Base-by-base conservation (phyloP, 2,329 filamentous ascomycete genomes). In the Drechslera avenae region DNA sequence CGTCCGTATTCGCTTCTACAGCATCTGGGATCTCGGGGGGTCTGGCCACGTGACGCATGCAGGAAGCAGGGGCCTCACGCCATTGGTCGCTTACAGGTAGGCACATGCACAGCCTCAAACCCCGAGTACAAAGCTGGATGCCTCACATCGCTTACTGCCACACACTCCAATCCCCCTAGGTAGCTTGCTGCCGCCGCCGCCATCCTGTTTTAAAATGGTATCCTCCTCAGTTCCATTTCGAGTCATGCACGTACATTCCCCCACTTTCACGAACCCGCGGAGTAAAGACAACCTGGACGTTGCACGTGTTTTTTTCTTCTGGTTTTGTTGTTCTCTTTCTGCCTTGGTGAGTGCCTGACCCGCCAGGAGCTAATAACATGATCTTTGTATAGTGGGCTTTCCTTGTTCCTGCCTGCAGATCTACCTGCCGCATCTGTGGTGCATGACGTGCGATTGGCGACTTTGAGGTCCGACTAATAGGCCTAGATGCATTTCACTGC, bases 301-400 rank as follows among this genome's bases (percentile, higher is more conserved):
- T 28, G 26, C 26, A 28, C 10, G 26, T 28, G 26, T n/a, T n/a
- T n/a, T 5, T 36, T 36, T 19, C 8, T 4, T 13, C 4, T 9
- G 18, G 19, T 39, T 26, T 23, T 17, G 31, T 44, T 45, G 32
- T 10, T 18, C 28, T 31, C 31, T 47, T 41, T 52, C 49, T 52
- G 49, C 49, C 49, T 48, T 43, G 49, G 33, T 6, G 45, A 39
- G 26, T 43, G 49, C 49, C 49, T 52, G 49, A 52, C 37, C 49
- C 44, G 44, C n/a, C n/a, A n/a, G n/a, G 7, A 17, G 16, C 2
- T n/a, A 33, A 14, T 33, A 18, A 21, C 30, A 30, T 43, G 40
- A 34, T n/a, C n/a, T 43, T 23, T 23, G 21, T 23, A 23, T 23
- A 7, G n/a, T n/a, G 21, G 21, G 21, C 21, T 23, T 23, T 23